Base-by-base conservation (phyloP, 352 stramenopile species). In the Globisporangium spiculum region DNA sequence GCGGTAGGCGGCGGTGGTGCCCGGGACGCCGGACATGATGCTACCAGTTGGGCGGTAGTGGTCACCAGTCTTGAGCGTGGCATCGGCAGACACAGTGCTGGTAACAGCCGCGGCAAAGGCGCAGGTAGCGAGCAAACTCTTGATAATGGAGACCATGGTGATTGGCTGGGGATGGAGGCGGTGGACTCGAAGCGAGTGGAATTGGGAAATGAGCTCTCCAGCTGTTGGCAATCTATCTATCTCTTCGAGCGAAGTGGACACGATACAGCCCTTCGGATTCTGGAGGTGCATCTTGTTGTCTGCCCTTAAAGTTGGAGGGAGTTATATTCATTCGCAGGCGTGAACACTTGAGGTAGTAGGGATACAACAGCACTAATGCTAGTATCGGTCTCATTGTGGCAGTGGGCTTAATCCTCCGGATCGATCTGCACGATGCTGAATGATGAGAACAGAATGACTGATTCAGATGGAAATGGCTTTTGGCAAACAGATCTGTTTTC, bases 11-110 rank as follows among this genome's bases (percentile, higher is more conserved):
- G 74, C 74, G 22, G 60, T 80, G 16, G 63, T 74, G 22, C 68
- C 68, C 27, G 73, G 69, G 22, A 75, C 62, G 14, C 58, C 72
- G 7, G 75, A 76, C 6, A 77, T 67, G 54, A 70, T 67, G 22
- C 71, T 63, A 26, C 69, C 70, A 8, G 56, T 72, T 9, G 76
- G 76, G 34, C 68, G 76, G 32, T 74, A 84, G 64, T 70, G 81
- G 1, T 80, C 74, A 48, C 72, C 36, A 8, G 58, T 55, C 36
- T 48, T 70, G 22, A 53, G 44, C 18, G 5, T 63, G 27, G 60
- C 44, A 10, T 38, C 53, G 9, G 70, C 38, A 50, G 68, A 58
- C 26, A 66, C 46, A 53, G 73, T 53, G 44, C 36, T 46, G 10
- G 36, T 46, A 18, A 12, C 36, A 18, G 36, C 4, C 8, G 44